Conservation (phyloP, 1,284 basidiomycete genomes). For the Meira nashicola region DNA sequence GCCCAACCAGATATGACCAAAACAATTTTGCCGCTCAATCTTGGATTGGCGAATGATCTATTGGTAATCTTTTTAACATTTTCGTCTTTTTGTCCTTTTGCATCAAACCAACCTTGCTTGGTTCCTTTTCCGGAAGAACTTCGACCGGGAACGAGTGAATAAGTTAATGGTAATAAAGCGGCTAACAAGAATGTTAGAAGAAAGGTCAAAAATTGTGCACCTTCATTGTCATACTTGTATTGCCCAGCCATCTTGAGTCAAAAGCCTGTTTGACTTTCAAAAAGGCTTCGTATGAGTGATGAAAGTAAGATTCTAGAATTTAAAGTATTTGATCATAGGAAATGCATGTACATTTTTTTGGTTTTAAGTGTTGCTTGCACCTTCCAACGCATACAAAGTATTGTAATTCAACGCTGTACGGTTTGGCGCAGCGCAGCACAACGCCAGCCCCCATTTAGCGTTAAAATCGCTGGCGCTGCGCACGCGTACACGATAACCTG, state of each 20-base stretch:
- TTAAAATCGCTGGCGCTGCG: too few species aligned
- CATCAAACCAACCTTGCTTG: conserved; percentile 42
- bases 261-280: too few species aligned
- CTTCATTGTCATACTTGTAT: conserved; percentile 54
- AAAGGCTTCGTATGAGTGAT: too few species aligned
- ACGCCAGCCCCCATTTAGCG: too few species aligned
- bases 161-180: conserved; percentile 47
- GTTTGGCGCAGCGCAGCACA: too few species aligned
- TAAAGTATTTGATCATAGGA: too few species aligned
- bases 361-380: too few species aligned
- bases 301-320: too few species aligned
- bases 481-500: too few species aligned
- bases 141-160: conserved; percentile 26
- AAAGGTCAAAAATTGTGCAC: conserved; percentile 51
- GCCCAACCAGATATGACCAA: conserved; percentile 69
- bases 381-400: too few species aligned
- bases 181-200: conserved; percentile 48
- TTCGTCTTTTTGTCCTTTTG: conserved; percentile 39
- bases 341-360: too few species aligned
- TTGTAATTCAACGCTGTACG: too few species aligned
- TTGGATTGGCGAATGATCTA: conserved; percentile 35
- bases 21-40: conserved; percentile 25
- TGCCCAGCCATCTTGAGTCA: conserved; percentile 15
- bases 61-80: conserved; percentile 26
- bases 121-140: conserved; percentile 1